Percentiles rank a stretch among this genome's conserved stretches.
phyloP scores from a whole-genome alignment of 106 monocot genomes.

The Dioscorea alata region DNA sequence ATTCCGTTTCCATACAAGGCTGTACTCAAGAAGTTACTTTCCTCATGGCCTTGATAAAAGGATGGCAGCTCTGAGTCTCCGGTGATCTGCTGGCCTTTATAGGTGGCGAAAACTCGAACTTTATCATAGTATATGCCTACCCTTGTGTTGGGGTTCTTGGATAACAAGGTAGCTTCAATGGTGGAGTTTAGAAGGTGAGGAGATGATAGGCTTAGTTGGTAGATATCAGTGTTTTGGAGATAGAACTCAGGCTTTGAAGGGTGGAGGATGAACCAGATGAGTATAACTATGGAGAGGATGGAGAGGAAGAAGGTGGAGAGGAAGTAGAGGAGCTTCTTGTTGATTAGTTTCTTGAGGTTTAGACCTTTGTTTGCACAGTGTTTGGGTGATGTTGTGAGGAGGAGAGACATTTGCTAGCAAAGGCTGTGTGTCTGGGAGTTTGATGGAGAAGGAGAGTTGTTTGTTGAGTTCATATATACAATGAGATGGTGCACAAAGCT shows the following conservation, averaged over 20 bases:
- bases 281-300: conserved; percentile 29
- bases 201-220: conserved; percentile 29
- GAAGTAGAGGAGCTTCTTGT: conserved; percentile 48
- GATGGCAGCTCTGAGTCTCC: conserved; percentile 33
- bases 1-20: conserved; percentile 29
- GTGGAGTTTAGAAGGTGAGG: conserved; percentile 61
- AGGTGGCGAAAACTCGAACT: conserved; percentile 39
- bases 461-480: background rate
- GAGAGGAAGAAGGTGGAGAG: conserved; percentile 41
- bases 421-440: conserved; percentile 1
- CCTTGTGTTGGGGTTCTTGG: conserved; percentile 62
- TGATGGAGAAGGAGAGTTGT: background rate
- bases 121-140: conserved; percentile 64
- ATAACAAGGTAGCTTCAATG: conserved; percentile 40
- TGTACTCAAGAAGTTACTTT: conserved; percentile 44
- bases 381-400: conserved; percentile 44
- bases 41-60: conserved; percentile 62
- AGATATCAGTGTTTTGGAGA: conserved; percentile 46
- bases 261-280: conserved; percentile 60
- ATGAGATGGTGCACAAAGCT: conserved; percentile 1
- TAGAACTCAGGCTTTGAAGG: conserved; percentile 67
- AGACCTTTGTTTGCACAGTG: conserved; percentile 62
- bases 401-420: conserved; percentile 56
- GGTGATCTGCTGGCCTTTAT: conserved; percentile 61
- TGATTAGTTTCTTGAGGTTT: conserved; percentile 31